A percentile compares a stretch with the other conserved stretches of the same genome.
Evolutionary conservation across 352 stramenopile species (phyloP).

Genomic region (Globisporangium cederbergense): DNA sequence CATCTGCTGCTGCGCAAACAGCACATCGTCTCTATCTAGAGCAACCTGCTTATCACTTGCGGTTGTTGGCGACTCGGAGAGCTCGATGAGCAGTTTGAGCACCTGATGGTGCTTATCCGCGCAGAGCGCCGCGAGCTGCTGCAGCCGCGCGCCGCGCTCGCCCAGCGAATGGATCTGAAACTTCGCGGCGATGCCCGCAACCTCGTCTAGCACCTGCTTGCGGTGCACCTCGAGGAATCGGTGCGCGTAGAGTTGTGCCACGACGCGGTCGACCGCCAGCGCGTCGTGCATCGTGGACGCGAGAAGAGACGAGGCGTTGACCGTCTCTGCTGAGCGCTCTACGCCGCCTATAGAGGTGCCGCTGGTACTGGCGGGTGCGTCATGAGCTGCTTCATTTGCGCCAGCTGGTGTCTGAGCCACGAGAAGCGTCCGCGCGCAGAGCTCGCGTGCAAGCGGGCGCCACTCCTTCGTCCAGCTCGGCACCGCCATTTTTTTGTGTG

Average conservation of each 20-base stretch:
- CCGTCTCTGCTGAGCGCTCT: background rate
- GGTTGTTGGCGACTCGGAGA: constrained; percentile 43
- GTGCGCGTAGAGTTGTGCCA: constrained; percentile 46
- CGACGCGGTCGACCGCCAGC: constrained; percentile 42
- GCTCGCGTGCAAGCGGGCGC: constrained; percentile 48
- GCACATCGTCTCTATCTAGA: constrained; percentile 21
- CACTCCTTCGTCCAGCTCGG: constrained; percentile 61
- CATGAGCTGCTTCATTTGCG: background rate
- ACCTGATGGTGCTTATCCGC: constrained; percentile 30
- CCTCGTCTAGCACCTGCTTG: constrained; percentile 42
- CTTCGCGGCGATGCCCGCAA: constrained; percentile 39
- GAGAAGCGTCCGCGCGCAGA: constrained; percentile 28
- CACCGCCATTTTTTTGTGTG: constrained; percentile 18
- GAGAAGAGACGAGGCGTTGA: background rate
- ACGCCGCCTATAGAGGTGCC: background rate
- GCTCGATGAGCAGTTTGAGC: constrained; percentile 58
- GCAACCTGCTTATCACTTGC: constrained; percentile 33
- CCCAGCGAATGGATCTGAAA: constrained; percentile 54
- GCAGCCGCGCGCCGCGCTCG: constrained; percentile 35
- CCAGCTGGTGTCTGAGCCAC: background rate
- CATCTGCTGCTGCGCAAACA: constrained; percentile 18
- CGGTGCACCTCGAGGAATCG: constrained; percentile 46
- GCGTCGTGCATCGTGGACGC: constrained; percentile 3
- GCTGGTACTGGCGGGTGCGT: background rate
- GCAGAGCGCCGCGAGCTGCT: constrained; percentile 28